A percentile compares a stretch with the other conserved stretches of the same genome.
These are phyloP conservation scores for Xylariaceae sp. DNA, from an alignment of 2,329 filamentous ascomycete genomes.

Conservation along the genomic window DNA sequence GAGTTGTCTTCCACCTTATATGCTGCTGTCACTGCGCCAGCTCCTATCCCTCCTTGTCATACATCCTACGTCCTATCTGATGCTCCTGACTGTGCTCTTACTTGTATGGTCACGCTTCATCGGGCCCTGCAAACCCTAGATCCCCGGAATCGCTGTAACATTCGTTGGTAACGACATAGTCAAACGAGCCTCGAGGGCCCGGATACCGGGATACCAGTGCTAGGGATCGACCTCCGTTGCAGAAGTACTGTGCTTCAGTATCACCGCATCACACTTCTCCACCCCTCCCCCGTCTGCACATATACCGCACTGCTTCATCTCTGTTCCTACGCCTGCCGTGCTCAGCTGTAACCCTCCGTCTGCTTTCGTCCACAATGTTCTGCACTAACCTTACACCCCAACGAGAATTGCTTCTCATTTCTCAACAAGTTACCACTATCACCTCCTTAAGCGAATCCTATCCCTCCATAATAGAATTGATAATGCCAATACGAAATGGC, in stretches of 20 bases:
- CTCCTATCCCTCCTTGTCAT: no score
- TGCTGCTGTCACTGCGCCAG: no score
- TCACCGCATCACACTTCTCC: neutral
- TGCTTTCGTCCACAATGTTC: no score
- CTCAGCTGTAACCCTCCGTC: neutral
- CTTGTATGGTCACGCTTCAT: no score
- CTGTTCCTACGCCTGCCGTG: neutral
- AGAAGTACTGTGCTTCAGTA: neutral
- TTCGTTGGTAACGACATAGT: neutral
- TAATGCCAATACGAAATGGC: neutral
- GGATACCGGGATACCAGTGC: neutral
- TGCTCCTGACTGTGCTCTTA: no score
- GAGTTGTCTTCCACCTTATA: no score
- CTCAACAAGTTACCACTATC: neutral
- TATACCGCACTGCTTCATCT: neutral
- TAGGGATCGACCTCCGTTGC: neutral
- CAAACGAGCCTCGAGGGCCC: neutral
- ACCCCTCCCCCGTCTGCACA: neutral
- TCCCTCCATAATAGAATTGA: neutral
- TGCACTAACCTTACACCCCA: conserved; percentile 1
- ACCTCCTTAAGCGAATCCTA: neutral
- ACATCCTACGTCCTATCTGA: no score
- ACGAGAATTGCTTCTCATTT: neutral
- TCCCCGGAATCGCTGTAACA: no score
- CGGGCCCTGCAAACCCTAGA: no score